Base-by-base conservation (phyloP, 371 early-diverging fungal species). In the Rhizopus microsporus region DNA sequence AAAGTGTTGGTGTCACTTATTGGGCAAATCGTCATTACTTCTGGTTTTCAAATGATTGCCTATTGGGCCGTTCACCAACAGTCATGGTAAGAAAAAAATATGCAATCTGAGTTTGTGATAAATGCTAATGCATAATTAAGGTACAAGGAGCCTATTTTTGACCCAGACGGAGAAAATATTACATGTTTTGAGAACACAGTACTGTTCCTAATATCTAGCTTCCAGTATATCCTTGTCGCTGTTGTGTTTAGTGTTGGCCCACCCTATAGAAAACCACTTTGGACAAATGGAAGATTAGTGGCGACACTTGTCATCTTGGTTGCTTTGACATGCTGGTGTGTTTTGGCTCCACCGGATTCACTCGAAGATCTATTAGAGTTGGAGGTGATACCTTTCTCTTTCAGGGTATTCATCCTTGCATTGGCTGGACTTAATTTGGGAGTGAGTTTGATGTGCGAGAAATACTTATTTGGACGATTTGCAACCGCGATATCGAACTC, bases 191-290 rank as follows among this genome's bases (percentile, higher is more conserved):
- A 97, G 67, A 96, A 97, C 71, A 92, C 96, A 5, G 87, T 82
- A 4, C 77, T 99, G 50, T 99, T 98, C 69, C 61, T 94, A 54
- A 43, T 93, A 5, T 92, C 94, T 13, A 88, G 89, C 54, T 99
- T 87, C 71, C 97, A 96, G 76, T 99, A 99, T 73, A 78, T 97
- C 23, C 71, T 89, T 7, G 84, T 91, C 12, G 98, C 95, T 1
- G 78, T 91, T 30, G 93, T 95, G 16, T 95, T 96, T 62, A 94
- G 92, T 72, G 92, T 91, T 3, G 99, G 99, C 0, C 93, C 93
- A 17, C 99, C 98, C 1, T 97, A 94, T 60, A 86, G 97, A 39
- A 82, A 90, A 67, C 75, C 91, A 0, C 76, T 93, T 49, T 80
- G 82, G 65, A 86, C 83, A 30, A 99, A 97, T 74, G 75, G 89